Evolutionary conservation across 192 early-diverging fungal genomes (phyloP).

Genomic region (Podila epicladia): DNA sequence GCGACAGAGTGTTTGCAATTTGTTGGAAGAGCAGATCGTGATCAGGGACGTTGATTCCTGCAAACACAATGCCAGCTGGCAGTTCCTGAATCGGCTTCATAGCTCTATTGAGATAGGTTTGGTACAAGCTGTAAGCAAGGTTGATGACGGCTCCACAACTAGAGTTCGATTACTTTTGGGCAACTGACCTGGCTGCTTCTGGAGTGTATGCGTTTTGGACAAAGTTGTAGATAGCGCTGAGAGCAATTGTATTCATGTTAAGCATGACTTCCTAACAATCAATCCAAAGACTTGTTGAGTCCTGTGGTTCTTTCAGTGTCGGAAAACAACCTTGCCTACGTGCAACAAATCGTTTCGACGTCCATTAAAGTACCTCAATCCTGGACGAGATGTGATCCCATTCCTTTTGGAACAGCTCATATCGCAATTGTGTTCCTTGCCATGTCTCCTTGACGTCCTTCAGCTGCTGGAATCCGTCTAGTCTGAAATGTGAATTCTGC

Average conservation of each 20-base stretch:
- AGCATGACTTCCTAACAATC: slow-evolving; percentile 55
- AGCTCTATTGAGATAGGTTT: slow-evolving; percentile 24
- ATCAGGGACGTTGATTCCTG: slow-evolving; percentile 79
- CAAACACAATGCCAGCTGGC: slow-evolving; percentile 77
- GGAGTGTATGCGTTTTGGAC: slow-evolving; percentile 61
- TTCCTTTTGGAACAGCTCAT: slow-evolving; percentile 55
- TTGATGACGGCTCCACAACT: slow-evolving; percentile 7
- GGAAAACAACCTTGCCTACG: too few species aligned
- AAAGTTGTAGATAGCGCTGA: slow-evolving; percentile 69
- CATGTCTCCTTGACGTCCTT: slow-evolving; percentile 64
- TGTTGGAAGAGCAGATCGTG: slow-evolving; percentile 76
- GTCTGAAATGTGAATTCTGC: slow-evolving; percentile 27
- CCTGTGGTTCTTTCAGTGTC: not conserved
- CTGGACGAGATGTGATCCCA: slow-evolving; percentile 61
- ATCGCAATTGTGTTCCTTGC: slow-evolving; percentile 60
- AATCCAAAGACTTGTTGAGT: not conserved
- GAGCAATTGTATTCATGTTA: slow-evolving; percentile 66
- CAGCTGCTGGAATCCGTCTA: slow-evolving; percentile 70
- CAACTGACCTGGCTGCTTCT: slow-evolving; percentile 15
- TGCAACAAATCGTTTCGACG: not conserved
- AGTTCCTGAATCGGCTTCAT: slow-evolving; percentile 71
- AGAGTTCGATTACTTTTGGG: not conserved
- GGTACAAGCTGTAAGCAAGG: slow-evolving; percentile 8
- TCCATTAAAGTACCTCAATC: slow-evolving; percentile 52
- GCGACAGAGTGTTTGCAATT: slow-evolving; percentile 54